phyloP scores from a whole-genome alignment of 2,329 filamentous ascomycete species.

The Fusarium sp. region DNA sequence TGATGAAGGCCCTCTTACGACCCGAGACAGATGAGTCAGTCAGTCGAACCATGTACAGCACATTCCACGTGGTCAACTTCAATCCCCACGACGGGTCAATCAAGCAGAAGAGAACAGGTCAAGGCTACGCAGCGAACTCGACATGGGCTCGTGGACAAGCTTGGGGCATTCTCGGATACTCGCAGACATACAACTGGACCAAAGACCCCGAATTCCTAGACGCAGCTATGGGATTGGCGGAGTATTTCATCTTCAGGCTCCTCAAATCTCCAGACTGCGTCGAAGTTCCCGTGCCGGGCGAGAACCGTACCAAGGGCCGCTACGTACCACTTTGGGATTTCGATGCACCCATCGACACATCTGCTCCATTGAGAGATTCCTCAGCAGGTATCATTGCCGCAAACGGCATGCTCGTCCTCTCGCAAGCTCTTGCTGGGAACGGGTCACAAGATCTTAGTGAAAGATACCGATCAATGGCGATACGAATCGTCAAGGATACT shows the following conservation, averaged over 20 bases:
- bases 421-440: slow-evolving; percentile 48
- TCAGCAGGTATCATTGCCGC: slow-evolving; percentile 56
- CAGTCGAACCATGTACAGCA: slow-evolving; percentile 50
- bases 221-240: slow-evolving; percentile 59
- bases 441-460: slow-evolving; percentile 26
- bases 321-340: slow-evolving; percentile 60
- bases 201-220: slow-evolving; percentile 58
- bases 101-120: slow-evolving; percentile 61
- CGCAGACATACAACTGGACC: slow-evolving; percentile 64
- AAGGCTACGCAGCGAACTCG: slow-evolving; percentile 60
- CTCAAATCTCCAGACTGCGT: slow-evolving; percentile 51
- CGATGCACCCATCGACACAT: slow-evolving; percentile 56
- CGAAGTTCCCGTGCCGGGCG: slow-evolving; percentile 25
- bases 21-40: slow-evolving; percentile 45
- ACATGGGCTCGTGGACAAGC: slow-evolving; percentile 66
- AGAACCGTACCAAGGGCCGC: slow-evolving; percentile 32
- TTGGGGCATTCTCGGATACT: slow-evolving; percentile 64
- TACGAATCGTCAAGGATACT: slow-evolving; percentile 49
- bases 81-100: slow-evolving; percentile 57
- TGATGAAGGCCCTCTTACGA: slow-evolving; percentile 57
- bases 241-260: slow-evolving; percentile 63
- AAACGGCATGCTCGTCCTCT: slow-evolving; percentile 55
- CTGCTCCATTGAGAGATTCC: slow-evolving; percentile 51
- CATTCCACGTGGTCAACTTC: slow-evolving; percentile 64
- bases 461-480: slow-evolving; percentile 48